These are phyloP conservation scores for Psidium friedrichsthalianum DNA, from an alignment of 345 rosid genomes.

Conservation along the genomic window DNA sequence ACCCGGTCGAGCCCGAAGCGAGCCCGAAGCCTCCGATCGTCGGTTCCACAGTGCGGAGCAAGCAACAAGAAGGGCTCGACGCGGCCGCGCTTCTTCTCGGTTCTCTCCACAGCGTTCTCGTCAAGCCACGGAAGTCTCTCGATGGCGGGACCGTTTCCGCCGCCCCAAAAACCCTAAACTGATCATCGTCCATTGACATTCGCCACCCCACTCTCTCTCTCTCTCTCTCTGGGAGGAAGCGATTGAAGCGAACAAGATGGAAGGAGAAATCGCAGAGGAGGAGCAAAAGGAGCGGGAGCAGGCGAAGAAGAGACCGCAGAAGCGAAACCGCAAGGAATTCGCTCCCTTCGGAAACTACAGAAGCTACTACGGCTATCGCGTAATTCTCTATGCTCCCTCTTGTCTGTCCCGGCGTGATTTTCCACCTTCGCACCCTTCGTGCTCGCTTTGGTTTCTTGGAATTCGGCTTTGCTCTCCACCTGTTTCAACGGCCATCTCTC, in stretches of 20 bases:
- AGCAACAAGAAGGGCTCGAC: too few relatives aligned
- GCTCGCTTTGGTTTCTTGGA: neutral
- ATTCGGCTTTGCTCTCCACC: too few relatives aligned
- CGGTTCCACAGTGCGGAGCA: neutral
- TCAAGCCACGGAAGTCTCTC: neutral
- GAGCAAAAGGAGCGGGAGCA: neutral
- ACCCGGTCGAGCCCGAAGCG: neutral
- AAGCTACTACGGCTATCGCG: constrained; percentile 89
- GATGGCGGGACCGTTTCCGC: neutral
- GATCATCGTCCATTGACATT: neutral
- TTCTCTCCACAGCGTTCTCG: neutral
- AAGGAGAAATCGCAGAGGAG: neutral
- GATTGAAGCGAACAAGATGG: neutral
- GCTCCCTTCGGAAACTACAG: constrained; percentile 78
- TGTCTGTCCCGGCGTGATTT: neutral
- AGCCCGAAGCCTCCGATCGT: neutral
- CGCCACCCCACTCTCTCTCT: neutral
- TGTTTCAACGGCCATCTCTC: neutral
- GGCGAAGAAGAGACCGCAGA: constrained; percentile 20
- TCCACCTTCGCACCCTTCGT: neutral
- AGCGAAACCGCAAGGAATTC: constrained; percentile 34
- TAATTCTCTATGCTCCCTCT: constrained; percentile 2
- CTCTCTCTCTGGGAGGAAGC: neutral
- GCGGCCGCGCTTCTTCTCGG: neutral
- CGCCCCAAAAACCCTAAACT: neutral